phyloP scores from a whole-genome alignment of 768 basidiomycete genomes.

The Termitomyces sp. region DNA sequence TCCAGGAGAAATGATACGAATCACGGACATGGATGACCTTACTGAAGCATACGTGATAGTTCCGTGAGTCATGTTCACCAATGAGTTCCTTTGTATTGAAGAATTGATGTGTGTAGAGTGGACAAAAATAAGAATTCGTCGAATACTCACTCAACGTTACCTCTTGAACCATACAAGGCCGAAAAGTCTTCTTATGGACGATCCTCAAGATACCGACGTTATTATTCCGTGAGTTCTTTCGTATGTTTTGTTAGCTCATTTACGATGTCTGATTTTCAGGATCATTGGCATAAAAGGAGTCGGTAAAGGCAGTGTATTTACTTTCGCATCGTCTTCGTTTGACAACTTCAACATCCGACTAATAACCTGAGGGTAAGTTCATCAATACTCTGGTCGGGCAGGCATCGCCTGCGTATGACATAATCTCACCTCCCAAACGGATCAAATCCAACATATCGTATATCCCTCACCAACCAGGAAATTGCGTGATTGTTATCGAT shows the following conservation, averaged over 20 bases:
- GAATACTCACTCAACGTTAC: neutral
- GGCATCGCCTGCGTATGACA: constrained; percentile 9
- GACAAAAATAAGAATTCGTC: neutral
- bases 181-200: constrained; percentile 7
- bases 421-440: constrained; percentile 14
- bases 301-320: constrained; percentile 16
- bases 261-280: neutral
- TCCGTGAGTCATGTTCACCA: neutral
- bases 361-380: constrained; percentile 13
- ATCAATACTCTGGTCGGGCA: constrained; percentile 19
- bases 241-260: neutral
- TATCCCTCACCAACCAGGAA: constrained; percentile 6
- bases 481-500: constrained; percentile 15
- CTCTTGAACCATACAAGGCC: neutral
- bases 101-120: neutral
- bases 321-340: neutral
- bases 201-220: constrained; percentile 7
- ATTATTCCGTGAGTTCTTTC: constrained; percentile 13
- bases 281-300: constrained; percentile 16
- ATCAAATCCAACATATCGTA: constrained; percentile 15
- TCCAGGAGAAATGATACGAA: too few species aligned
- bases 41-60: neutral
- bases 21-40: too few species aligned
- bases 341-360: neutral
- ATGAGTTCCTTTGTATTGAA: neutral